Evolutionary conservation across 1,284 basidiomycete genomes (phyloP).

Genomic region (Ustilago xerochloae): DNA sequence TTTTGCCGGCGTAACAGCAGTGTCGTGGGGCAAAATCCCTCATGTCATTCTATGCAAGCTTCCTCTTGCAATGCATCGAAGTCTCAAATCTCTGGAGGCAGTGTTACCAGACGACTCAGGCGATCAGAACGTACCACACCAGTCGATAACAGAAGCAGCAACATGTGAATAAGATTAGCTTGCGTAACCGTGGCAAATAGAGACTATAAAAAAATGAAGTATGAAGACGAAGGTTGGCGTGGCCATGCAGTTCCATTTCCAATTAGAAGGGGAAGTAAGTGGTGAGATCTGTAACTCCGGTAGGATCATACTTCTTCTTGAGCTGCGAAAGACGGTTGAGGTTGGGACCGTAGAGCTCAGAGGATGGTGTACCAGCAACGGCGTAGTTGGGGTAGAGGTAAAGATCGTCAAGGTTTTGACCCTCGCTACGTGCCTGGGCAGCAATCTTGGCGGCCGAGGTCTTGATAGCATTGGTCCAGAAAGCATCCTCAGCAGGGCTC

Average conservation of each 20-base stretch:
- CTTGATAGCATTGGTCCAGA: slow-evolving; percentile 46
- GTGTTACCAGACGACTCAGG: too few species aligned
- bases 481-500: slow-evolving; percentile 48
- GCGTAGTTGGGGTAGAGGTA: slow-evolving; percentile 61
- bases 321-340: slow-evolving; percentile 35
- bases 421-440: slow-evolving; percentile 43
- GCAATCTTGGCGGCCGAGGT: slow-evolving; percentile 32
- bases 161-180: neutral
- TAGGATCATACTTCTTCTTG: slow-evolving; percentile 44
- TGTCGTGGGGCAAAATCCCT: too few species aligned
- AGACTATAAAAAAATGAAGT: neutral
- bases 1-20: neutral
- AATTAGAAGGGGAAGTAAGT: slow-evolving; percentile 51
- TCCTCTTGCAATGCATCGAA: neutral
- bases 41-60: too few species aligned
- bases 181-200: neutral
- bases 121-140: neutral
- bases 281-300: slow-evolving; percentile 54
- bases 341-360: slow-evolving; percentile 44
- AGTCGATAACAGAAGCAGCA: neutral
- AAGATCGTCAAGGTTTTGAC: slow-evolving; percentile 49
- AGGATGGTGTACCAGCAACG: slow-evolving; percentile 30
- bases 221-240: neutral
- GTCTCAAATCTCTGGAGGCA: too few species aligned
- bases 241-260: neutral